Evolutionary conservation across 2,329 filamentous ascomycete genomes (phyloP), one percentile per base, ranked within the genome.

Genomic region (Fusarium xyrophilum): DNA sequence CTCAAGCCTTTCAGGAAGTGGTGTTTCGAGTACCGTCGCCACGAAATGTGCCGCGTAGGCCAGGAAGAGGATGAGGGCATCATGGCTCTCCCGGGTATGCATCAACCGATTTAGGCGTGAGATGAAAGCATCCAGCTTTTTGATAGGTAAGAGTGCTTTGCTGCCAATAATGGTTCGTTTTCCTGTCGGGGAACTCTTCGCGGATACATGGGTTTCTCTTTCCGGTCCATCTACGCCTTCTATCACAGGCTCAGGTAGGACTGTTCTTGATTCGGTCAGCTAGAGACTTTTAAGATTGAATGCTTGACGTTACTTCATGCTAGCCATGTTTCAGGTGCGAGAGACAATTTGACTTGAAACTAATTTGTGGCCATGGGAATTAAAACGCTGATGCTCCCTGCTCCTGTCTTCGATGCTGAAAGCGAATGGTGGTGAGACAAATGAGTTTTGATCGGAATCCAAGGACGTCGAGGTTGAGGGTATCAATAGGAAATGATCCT

Each of bases 71-170:
- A 70, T 60, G 5, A 67, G 17, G 12, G 35, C 15, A 36, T 70
- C 67, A 14, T 68, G 59, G 21, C 46, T 63, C 11, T 70, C 67
- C 36, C 67, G 67, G 7, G 59, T 70, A 35, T 62, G 63, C 21
- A 70, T 38, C 7, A 68, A 27, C 17, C 58, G 59, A n/a, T 56
- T 61, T 10, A 70, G 17, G 6, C 43, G 67, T 4, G 56, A 65
- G 15, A 70, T 33, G 25, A 68, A 58, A 3, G 13, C 35, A n/a
- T 70, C 67, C 3, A 70, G 44, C 28, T 65, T 68, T 36, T 51
- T 52, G 28, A 65, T 19, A 0, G 63, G 21, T 4, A 10, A 17
- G 5, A 38, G 33, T 7, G 33, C 9, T 19, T 42, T 60, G 3
- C 9, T n/a, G 1, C 14, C 5, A 15, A 10, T 27, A 6, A 7